Base-by-base conservation (phyloP, 1,284 basidiomycete species). In the Irpex sp. region DNA sequence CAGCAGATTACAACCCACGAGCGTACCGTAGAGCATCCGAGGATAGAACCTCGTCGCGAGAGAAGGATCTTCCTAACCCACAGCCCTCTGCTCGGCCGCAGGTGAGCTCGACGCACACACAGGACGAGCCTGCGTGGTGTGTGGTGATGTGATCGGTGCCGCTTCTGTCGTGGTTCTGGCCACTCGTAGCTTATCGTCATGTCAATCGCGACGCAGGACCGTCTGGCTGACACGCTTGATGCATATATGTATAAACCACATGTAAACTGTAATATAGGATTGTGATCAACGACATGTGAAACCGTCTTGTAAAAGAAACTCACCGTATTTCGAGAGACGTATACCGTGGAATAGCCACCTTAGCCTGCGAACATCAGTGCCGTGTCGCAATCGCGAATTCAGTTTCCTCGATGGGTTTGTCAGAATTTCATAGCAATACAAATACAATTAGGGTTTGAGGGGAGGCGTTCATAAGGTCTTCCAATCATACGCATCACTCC, bases 401-500 rank as follows among this genome's bases (percentile, higher is more conserved):
- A 33, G 31, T 33, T 33, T 33, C 31, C 31, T 33, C 31, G 6
- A 33, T 6, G 31, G 6, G 1, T 6, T 33, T 6, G 31, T 6
- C 31, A 33, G 31, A 33, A 33, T 6, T 33, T 33, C 31, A 19
- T 26, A 51, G 49, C 49, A 26, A 51, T 51, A 33, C 31, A 33
- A 33, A 33, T 33, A 33, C 31, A 33, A 33, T 6, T 33, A 6
- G 6, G 5, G 31, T 33, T 33, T 33, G 31, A 33, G 6, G 31
- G 31, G 31, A 31, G 31, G 31, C 3, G 31, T 51, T 51, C 49
- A 55, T 7, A 55, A 13, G 5, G 53, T 17, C 53, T 69, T 70
- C 76, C 76, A 77, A 61, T 77, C 69, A 51, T 66, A 68, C 3
- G 61, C 65, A 50, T 72, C 69, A 60, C 74, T 74, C 72, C 72